phyloP scores from a whole-genome alignment of 805 yeast species.

The Barnettozyma pratensis region DNA sequence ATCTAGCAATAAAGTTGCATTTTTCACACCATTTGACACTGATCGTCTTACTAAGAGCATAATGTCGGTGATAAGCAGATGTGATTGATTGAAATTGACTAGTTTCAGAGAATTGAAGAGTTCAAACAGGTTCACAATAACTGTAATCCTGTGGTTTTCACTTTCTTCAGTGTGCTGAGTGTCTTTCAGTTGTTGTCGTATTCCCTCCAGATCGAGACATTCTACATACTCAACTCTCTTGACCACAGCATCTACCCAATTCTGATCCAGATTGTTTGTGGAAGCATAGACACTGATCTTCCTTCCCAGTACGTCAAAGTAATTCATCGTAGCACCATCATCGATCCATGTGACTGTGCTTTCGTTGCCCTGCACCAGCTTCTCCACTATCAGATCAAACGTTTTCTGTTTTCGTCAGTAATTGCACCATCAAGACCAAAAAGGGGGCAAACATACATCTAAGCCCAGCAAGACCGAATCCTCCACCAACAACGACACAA shows the following conservation, averaged over 20 bases:
- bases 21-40: not conserved
- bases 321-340: not conserved
- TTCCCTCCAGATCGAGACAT: not conserved
- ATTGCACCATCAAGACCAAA: too few relatives aligned
- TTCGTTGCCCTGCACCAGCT: not conserved
- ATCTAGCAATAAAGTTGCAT: not conserved
- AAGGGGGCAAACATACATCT: not conserved
- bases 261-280: not conserved
- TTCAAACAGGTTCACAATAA: not conserved
- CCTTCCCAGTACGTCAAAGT: not conserved
- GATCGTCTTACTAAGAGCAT: not conserved
- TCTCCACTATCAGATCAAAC: slow-evolving; percentile 1
- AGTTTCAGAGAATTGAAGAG: not conserved
- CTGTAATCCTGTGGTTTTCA: not conserved
- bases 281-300: not conserved
- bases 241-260: not conserved
- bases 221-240: not conserved
- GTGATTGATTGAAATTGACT: not conserved
- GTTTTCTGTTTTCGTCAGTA: not conserved
- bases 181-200: not conserved
- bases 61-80: not conserved
- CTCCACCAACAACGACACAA: not conserved
- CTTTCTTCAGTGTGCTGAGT: not conserved
- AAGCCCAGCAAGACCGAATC: not conserved
- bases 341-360: slow-evolving; percentile 2